Percentiles rank a stretch among this genome's conserved stretches.
Evolutionary conservation across 495 filamentous ascomycete genomes (phyloP).

Genomic region (Achaetomiella virescens): DNA sequence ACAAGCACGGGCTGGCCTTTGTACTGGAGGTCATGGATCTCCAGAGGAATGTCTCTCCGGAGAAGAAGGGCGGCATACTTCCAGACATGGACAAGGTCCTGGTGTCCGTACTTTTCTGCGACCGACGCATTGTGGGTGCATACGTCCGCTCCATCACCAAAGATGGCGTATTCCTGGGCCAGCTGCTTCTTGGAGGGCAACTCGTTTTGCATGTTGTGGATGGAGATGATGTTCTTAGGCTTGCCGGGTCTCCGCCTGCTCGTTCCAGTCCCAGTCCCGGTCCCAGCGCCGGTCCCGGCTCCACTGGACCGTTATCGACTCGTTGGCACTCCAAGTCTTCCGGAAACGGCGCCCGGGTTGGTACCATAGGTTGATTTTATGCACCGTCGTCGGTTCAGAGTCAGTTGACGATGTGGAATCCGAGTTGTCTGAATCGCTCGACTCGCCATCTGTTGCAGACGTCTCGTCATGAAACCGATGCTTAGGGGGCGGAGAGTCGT

Average conservation of each 20-base stretch:
- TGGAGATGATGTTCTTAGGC: conserved; percentile 55
- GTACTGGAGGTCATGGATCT: conserved; percentile 45
- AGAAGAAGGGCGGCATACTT: conserved; percentile 70
- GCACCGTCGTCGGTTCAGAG: conserved; percentile 61
- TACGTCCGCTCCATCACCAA: conserved; percentile 69
- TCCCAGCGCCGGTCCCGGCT: conserved; percentile 45
- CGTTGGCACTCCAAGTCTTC: conserved; percentile 42
- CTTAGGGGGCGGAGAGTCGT: conserved; percentile 43
- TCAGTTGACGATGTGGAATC: conserved; percentile 62
- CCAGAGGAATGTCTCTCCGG: conserved; percentile 64
- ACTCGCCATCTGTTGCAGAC: conserved; percentile 44
- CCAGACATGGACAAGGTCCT: conserved; percentile 80
- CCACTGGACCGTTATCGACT: conserved; percentile 45
- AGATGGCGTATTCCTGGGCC: conserved; percentile 74
- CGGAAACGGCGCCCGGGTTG: conserved; percentile 39
- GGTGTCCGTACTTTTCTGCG: conserved; percentile 64
- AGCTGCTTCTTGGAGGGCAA: conserved; percentile 71
- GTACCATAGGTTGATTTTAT: conserved; percentile 43
- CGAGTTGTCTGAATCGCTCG: conserved; percentile 53
- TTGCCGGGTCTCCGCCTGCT: conserved; percentile 38
- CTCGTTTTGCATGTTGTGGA: conserved; percentile 60
- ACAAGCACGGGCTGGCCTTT: conserved; percentile 53
- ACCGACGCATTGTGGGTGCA: conserved; percentile 78
- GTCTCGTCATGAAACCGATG: conserved; percentile 47
- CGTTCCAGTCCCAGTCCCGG: conserved; percentile 46